phyloP scores from a whole-genome alignment of 805 yeast genomes.

The Candida mattraensis region DNA sequence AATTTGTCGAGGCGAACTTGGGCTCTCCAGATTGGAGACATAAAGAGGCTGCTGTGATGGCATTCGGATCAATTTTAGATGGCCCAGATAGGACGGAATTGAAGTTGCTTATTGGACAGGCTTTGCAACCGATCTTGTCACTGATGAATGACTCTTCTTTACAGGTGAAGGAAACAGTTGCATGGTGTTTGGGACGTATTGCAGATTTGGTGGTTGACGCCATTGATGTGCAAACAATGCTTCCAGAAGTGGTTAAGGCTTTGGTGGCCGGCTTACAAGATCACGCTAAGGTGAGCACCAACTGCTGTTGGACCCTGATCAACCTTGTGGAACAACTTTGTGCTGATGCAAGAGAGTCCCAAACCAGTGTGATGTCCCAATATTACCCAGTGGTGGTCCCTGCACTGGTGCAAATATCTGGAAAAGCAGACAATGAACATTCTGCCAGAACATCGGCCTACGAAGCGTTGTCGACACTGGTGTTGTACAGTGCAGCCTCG shows the following conservation, averaged over 20 bases:
- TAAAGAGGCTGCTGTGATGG: slow-evolving; percentile 98
- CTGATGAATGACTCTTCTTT: slow-evolving; percentile 73
- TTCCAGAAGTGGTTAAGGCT: slow-evolving; percentile 73
- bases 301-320: slow-evolving; percentile 96
- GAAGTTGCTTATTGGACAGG: slow-evolving; percentile 70
- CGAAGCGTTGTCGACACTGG: slow-evolving; percentile 85
- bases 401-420: slow-evolving; percentile 65
- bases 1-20: slow-evolving; percentile 78
- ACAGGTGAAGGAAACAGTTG: slow-evolving; percentile 94
- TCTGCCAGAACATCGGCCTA: slow-evolving; percentile 94
- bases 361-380: slow-evolving; percentile 66
- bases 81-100: slow-evolving; percentile 83
- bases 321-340: slow-evolving; percentile 84
- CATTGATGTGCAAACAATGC: slow-evolving; percentile 60
- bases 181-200: slow-evolving; percentile 97
- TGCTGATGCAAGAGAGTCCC: slow-evolving; percentile 46
- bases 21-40: slow-evolving; percentile 68
- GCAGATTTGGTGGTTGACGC: slow-evolving; percentile 84
- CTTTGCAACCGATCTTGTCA: slow-evolving; percentile 72
- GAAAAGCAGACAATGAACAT: slow-evolving; percentile 76
- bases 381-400: slow-evolving; percentile 72
- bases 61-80: slow-evolving; percentile 94
- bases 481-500: slow-evolving; percentile 68
- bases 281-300: slow-evolving; percentile 91
- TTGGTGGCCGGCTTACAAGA: slow-evolving; percentile 80